These are phyloP conservation scores for Claviceps capensis DNA, from an alignment of 2,329 filamentous ascomycete genomes.

Conservation along the genomic window DNA sequence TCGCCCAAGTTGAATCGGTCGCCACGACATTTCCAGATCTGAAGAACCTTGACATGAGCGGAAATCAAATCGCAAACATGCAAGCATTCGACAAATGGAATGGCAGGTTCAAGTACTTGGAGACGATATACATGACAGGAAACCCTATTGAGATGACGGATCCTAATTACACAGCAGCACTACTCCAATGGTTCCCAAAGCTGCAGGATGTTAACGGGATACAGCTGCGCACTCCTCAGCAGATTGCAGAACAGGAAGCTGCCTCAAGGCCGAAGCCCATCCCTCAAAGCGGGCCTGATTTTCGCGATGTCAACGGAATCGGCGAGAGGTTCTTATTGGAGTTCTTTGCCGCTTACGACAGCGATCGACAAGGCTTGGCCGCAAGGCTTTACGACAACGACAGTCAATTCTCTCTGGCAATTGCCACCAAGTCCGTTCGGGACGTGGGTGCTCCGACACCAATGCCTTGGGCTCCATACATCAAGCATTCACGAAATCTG, in stretches of 20 bases:
- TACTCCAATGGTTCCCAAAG: conserved; percentile 72
- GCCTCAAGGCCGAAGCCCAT: conserved; percentile 41
- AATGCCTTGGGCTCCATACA: conserved; percentile 59
- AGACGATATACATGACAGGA: conserved; percentile 65
- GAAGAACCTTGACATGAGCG: conserved; percentile 77
- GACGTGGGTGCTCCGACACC: conserved; percentile 28
- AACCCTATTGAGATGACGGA: conserved; percentile 57
- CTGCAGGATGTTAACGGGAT: conserved; percentile 64
- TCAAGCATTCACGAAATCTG: conserved; percentile 67
- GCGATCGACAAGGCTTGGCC: conserved; percentile 48
- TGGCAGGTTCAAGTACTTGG: conserved; percentile 61
- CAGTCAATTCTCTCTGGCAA: conserved; percentile 62
- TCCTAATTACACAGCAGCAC: conserved; percentile 49
- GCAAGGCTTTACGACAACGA: conserved; percentile 60
- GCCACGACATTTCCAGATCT: conserved; percentile 72
- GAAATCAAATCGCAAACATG: conserved; percentile 61
- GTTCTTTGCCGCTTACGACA: conserved; percentile 64
- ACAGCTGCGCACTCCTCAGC: conserved; percentile 59
- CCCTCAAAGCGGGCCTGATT: conserved; percentile 51
- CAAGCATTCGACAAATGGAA: conserved; percentile 62
- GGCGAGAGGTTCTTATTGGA: conserved; percentile 62
- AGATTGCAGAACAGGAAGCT: conserved; percentile 43
- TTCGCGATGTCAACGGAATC: conserved; percentile 60
- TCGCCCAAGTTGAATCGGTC: conserved; percentile 59
- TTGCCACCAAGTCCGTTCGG: conserved; percentile 48